Percentiles rank a stretch among this genome's conserved stretches.
Conservation (phyloP, 1,284 basidiomycete genomes). For the Kalmanozyma brasiliensis region DNA sequence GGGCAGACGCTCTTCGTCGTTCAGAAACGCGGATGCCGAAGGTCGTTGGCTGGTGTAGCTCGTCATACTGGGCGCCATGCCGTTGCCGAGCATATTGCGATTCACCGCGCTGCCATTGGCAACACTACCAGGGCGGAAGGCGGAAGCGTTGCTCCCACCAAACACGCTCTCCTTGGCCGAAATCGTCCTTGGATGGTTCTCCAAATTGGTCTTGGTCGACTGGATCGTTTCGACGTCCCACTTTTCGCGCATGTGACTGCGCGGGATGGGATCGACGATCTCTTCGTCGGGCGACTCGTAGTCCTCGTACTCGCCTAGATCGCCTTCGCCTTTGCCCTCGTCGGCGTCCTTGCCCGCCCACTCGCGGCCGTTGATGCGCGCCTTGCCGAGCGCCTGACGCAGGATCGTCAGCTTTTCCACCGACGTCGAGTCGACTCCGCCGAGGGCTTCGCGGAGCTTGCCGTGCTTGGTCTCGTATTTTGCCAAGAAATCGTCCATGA, state of each 20-base stretch:
- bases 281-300: conserved; percentile 75
- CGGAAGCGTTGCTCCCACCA: conserved; percentile 38
- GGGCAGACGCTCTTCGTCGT: conserved; percentile 50
- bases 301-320: conserved; percentile 80
- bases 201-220: conserved; percentile 64
- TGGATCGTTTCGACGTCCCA: conserved; percentile 67
- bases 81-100: conserved; percentile 30
- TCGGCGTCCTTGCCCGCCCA: conserved; percentile 40
- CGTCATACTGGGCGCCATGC: conserved; percentile 42
- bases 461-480: conserved; percentile 89
- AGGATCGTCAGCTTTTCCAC: conserved; percentile 75
- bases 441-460: conserved; percentile 76
- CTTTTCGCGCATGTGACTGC: conserved; percentile 55
- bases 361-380: conserved; percentile 48
- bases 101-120: conserved; percentile 16
- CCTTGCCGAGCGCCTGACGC: conserved; percentile 56
- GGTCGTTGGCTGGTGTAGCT: conserved; percentile 36
- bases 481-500: conserved; percentile 93
- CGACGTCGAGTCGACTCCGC: conserved; percentile 67
- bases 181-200: conserved; percentile 65
- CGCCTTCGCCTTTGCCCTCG: conserved; percentile 70
- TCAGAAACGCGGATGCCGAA: conserved; percentile 32
- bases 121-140: conserved; percentile 31
- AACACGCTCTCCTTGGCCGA: conserved; percentile 54
- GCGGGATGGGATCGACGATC: conserved; percentile 39